These are phyloP conservation scores for Melanomma pulvis-pyrius DNA, from an alignment of 495 filamentous ascomycete genomes.

Conservation along the genomic window DNA sequence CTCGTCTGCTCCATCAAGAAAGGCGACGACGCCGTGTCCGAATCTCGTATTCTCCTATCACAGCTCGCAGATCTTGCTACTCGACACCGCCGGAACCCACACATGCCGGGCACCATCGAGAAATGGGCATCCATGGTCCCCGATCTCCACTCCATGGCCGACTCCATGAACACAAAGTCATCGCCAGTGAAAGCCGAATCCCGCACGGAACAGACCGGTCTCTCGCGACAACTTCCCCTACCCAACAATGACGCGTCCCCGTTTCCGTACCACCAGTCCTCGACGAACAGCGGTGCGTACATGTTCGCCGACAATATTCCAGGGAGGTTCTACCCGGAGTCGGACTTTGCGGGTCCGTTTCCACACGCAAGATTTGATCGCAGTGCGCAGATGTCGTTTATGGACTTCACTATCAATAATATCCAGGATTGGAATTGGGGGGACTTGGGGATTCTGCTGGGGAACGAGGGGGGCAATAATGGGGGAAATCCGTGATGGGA, in stretches of 20 bases:
- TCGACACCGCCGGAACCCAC: constrained; percentile 18
- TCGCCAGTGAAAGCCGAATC: constrained; percentile 1
- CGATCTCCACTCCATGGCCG: constrained; percentile 26
- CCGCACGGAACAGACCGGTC: background rate
- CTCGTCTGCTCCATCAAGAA: constrained; percentile 26
- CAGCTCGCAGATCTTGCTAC: constrained; percentile 26
- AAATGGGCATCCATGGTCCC: constrained; percentile 27
- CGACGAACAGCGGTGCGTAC: constrained; percentile 25
- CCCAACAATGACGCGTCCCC: background rate
- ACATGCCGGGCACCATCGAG: constrained; percentile 32
- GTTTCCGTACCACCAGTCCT: constrained; percentile 13
- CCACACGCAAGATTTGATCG: constrained; percentile 5
- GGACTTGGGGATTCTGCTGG: constrained; percentile 23
- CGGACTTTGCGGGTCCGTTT: constrained; percentile 5
- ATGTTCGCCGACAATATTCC: constrained; percentile 21
- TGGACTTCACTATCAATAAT: constrained; percentile 33
- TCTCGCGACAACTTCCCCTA: background rate
- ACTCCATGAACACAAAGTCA: constrained; percentile 3
- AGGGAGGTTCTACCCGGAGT: constrained; percentile 2
- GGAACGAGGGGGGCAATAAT: constrained; percentile 1
- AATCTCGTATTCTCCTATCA: constrained; percentile 21
- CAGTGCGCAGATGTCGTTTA: constrained; percentile 24
- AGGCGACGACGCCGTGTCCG: background rate
- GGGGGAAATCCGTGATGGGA: background rate
- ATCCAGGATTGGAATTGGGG: constrained; percentile 34